These are phyloP conservation scores for Pseudogymnoascus destructans DNA, from an alignment of 2,329 filamentous ascomycete genomes.

Conservation along the genomic window DNA sequence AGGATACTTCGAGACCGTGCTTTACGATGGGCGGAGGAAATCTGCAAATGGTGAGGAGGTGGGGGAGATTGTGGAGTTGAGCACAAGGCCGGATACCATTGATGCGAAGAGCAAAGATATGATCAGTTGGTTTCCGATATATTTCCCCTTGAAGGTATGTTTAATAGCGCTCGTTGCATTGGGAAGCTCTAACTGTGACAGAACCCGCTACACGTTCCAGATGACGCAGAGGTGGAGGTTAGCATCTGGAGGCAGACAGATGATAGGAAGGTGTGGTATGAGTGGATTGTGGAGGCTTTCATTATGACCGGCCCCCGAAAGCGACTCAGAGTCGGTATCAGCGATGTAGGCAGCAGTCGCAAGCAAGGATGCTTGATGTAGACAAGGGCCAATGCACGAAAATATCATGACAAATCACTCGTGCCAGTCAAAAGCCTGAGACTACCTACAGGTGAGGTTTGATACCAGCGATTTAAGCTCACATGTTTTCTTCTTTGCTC, in stretches of 20 bases:
- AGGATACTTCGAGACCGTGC: constrained; percentile 93
- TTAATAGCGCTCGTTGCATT: neutral
- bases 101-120: constrained; percentile 89
- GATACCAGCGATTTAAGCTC: neutral
- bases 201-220: constrained; percentile 76
- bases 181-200: constrained; percentile 28
- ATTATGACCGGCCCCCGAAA: constrained; percentile 46
- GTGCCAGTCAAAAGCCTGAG: neutral
- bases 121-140: constrained; percentile 99
- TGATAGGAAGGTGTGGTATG: constrained; percentile 94
- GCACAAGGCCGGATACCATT: constrained; percentile 85
- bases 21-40: constrained; percentile 48
- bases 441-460: neutral
- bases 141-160: constrained; percentile 83
- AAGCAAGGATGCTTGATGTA: constrained; percentile 61
- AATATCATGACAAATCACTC: neutral
- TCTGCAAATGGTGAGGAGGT: constrained; percentile 16
- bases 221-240: constrained; percentile 71
- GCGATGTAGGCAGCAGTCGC: constrained; percentile 55
- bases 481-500: neutral
- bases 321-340: constrained; percentile 51
- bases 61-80: constrained; percentile 61
- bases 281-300: constrained; percentile 89
- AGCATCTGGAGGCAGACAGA: constrained; percentile 96
- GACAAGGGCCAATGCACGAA: neutral